Percentiles rank a stretch among this genome's conserved stretches.
Conservation (phyloP, 345 rosid genomes). For the Rhodamnia argentea region DNA sequence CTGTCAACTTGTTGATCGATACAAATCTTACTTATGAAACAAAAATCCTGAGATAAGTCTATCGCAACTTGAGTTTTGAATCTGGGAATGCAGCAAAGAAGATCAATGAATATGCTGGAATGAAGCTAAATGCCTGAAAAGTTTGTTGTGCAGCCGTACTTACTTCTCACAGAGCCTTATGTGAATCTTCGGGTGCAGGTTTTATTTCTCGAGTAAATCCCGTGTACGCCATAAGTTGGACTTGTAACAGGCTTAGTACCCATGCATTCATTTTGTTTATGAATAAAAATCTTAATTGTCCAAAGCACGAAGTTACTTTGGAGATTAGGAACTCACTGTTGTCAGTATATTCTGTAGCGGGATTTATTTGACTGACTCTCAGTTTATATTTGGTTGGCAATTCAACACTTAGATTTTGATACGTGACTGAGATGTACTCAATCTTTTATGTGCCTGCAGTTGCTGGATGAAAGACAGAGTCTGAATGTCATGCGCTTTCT, state of each 20-base stretch:
- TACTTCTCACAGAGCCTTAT: background rate
- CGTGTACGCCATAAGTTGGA: background rate
- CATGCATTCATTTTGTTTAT: background rate
- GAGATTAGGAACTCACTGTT: background rate
- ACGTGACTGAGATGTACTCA: background rate
- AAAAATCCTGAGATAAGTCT: background rate
- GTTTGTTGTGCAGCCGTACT: background rate
- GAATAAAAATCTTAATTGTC: background rate
- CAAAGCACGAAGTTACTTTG: background rate
- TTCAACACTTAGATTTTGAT: background rate
- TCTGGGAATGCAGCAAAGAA: background rate
- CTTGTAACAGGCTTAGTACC: background rate
- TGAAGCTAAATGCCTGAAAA: background rate
- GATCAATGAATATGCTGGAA: background rate
- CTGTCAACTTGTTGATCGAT: background rate
- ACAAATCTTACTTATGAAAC: background rate
- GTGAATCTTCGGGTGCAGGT: background rate
- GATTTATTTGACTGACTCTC: background rate
- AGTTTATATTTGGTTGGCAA: background rate
- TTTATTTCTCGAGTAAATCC: background rate
- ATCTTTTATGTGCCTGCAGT: slow-evolving; percentile 16
- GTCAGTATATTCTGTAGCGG: background rate
- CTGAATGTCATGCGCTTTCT: slow-evolving; percentile 52
- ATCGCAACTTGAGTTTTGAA: background rate
- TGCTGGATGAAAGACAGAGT: slow-evolving; percentile 58